Base-by-base conservation (phyloP, 2,329 filamentous ascomycete species). In the Clarireedia sp. region DNA sequence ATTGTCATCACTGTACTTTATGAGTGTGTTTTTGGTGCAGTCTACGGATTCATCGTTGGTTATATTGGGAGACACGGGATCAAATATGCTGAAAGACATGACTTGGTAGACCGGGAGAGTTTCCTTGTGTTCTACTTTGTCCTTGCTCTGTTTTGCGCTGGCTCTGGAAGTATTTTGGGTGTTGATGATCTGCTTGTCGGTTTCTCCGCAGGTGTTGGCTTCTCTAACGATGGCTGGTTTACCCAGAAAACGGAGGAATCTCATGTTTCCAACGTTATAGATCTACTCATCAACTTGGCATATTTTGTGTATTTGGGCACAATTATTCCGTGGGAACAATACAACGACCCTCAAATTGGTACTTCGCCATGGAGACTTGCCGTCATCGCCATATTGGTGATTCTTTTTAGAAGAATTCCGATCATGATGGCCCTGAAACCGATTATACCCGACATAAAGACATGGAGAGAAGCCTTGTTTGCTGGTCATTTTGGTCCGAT, bases 41-140 rank as follows among this genome's bases (percentile, higher is more conserved):
- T 97, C 57, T 96, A 87, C 64, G 94, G 94, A 17, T 95, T 97
- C 62, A 58, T 82, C 19, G 78, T 99, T 60, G 94, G 94, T 17
- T 99, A 97, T 68, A 81, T 87, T 64, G 94, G 90, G 26, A 86
- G 94, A 24, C 92, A 95, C 63, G 85, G 89, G 24, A 96, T 99
- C 75, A 90, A 90, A 65, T 86, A 76, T 59, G 90, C 94, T 9
- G 92, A 99, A 72, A 81, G 85, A 65, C 83, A 80, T 62, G 88
- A 94, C 48, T 71, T 96, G 55, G 95, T 99, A 63, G 94, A 99
- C 68, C 81, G 94, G 66, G 94, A 99, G 73, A 97, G 92, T 71
- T 97, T 99, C 67, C 81, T 99, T 54, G 94, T 97, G 50, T 99
- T 97, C 74, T 99, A 99, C 76, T 99, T 99, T 66, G 91, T 96